phyloP scores from a whole-genome alignment of 139 green algal genomes.

The Ettlia oleoabundans region DNA sequence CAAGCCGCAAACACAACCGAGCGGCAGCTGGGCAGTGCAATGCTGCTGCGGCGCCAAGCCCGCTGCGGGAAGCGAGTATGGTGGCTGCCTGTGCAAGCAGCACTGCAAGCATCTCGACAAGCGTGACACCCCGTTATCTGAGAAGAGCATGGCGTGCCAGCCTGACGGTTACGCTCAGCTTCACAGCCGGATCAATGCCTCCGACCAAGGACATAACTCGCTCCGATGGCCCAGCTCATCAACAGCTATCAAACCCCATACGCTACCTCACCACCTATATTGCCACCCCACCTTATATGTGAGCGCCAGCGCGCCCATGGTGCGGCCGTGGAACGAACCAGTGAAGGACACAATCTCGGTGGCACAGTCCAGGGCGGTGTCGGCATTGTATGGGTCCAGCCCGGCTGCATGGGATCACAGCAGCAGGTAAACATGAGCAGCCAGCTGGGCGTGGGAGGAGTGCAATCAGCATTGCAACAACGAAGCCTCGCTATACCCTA shows the following conservation, averaged over 20 bases:
- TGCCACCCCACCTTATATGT: conserved; percentile 85
- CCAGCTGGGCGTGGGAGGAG: no score
- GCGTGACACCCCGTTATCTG: no score
- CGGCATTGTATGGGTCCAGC: conserved; percentile 75
- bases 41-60: no score
- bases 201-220: no score
- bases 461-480: neutral
- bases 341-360: conserved; percentile 95
- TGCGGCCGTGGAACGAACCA: conserved; percentile 96
- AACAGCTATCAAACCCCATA: neutral
- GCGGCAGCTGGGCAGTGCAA: no score
- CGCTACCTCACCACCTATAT: neutral
- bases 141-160: no score
- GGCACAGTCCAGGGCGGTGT: conserved; percentile 58
- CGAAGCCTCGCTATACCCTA: no score
- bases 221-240: no score
- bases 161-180: no score
- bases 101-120: neutral
- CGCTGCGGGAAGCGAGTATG: no score
- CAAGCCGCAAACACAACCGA: neutral
- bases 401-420: conserved; percentile 45
- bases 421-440: neutral
- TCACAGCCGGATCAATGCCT: no score
- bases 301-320: conserved; percentile 94
- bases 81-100: no score